Base-by-base conservation (phyloP, 495 filamentous ascomycete species). In the Podospora comata region DNA sequence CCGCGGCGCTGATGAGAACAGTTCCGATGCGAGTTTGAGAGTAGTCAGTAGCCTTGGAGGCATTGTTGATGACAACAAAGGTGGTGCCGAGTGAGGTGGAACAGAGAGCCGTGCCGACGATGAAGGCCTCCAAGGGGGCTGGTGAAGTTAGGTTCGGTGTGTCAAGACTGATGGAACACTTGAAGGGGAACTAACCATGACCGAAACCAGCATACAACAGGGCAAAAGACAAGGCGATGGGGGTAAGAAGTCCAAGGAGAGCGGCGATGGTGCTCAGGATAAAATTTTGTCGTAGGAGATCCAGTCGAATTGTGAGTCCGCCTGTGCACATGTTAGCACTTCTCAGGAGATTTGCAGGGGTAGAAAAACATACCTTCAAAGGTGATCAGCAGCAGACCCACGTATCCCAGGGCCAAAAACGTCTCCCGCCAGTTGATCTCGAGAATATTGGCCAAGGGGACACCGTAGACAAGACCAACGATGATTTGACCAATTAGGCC, bases 81-180 rank as follows among this genome's bases (percentile, higher is more conserved):
- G 90, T 95, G 0, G 91, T 94, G 5, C 92, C 91, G 0, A 95
- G 78, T 69, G 87, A 90, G 2, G 92, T 95, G 3, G 89, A 88
- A 70, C 88, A 92, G 6, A 95, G 80, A 2, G 92, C 88, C 5
- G 92, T 90, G 20, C 91, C 92, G 9, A 91, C 87, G 3, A 91
- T 86, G 75, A 94, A 96, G 5, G 85, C 83, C 74, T 92, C 86
- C 0, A 92, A 75, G 3, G 81, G 73, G 4, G 79, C 85, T 62
- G 83, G 2, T 79, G 3, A 64, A 11, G 15, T 48, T 48, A 48
- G 15, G 7, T 48, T 16, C 15, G 39, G 39, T 48, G 7, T 48
- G 5, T 16, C 15, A 6, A 48, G 7, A 16, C 2, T 48, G 39
- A 13, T 71, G 7, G 62, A 53, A 60, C 30, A 7, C 30, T 23